Conservation (phyloP, 73 alveolate genomes). For the Tetrahymena elliotti region DNA sequence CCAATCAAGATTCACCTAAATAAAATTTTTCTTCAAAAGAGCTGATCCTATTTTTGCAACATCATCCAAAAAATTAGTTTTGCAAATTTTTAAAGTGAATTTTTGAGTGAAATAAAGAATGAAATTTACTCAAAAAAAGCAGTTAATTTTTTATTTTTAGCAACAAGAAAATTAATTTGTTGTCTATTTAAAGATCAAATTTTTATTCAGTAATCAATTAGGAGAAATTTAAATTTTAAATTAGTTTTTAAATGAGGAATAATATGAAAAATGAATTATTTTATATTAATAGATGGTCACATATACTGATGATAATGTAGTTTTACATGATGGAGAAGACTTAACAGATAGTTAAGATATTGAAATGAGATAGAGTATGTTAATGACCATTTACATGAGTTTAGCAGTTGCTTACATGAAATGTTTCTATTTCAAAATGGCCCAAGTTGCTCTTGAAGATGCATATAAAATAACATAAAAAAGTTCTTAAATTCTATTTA, state of each 20-base stretch:
- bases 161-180: no score
- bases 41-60: neutral
- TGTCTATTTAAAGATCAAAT: no score
- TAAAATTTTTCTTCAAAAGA: neutral
- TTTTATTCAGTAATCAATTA: no score
- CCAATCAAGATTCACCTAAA: neutral
- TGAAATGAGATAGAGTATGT: slow-evolving; percentile 26
- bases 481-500: slow-evolving; percentile 28
- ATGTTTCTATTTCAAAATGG: slow-evolving; percentile 23
- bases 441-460: slow-evolving; percentile 21
- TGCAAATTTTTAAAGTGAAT: no score
- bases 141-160: no score
- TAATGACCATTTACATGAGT: slow-evolving; percentile 17
- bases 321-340: slow-evolving; percentile 10
- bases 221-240: no score
- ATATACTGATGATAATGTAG: slow-evolving; percentile 41
- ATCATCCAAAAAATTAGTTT: no score
- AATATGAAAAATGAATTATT: neutral
- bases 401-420: slow-evolving; percentile 37
- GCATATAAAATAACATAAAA: slow-evolving; percentile 14
- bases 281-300: slow-evolving; percentile 2
- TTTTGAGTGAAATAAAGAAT: no score
- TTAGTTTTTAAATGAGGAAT: no score
- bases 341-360: slow-evolving; percentile 27
- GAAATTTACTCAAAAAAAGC: no score